Base-by-base conservation (phyloP, 306 rosid species). In the Lablab purpureus region DNA sequence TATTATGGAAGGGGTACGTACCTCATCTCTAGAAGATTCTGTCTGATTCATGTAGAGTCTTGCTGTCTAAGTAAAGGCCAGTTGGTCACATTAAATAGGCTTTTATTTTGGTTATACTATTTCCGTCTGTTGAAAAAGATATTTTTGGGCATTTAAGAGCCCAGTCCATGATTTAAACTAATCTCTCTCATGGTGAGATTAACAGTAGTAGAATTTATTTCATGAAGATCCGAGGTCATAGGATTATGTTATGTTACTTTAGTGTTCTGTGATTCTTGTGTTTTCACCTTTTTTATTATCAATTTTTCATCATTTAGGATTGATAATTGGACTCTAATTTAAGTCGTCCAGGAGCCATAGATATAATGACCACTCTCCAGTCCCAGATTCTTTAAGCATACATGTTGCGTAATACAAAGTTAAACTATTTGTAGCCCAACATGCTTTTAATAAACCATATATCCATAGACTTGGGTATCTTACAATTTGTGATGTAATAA, bases 1-100 rank as follows among this genome's bases (percentile, higher is more conserved):
- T 95, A 89, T 81, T 95, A 95, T 68, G 99, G 99, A 74, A 90
- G 75, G 86, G 99, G 99, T 92, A 88, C 72, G 59, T 80, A 30
- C 13, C 70, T 28, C 32, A 47, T 59, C 17, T 21, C 68, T 49
- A 41, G 23, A 71, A 3, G 46, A 25, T 46, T 68, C 65, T 78
- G 37, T 37, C 18, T 68, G 64, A 56, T 22, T 23, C 11, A 12
- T 56, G 17, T n/a, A 5, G 27, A 25, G 8, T 23, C 64, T 56
- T 60, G 45, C 14, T 10, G 56, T 51, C 28, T 28, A 19, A 54
- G 6, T 30, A 8, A 79, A 54, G 47, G 52, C 62, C 27, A 30
- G 9, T 19, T 27, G 66, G 59, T 56, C 52, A 49, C n/a, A 12
- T 45, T 45, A 45, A 12, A 13, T 13, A 12, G 5, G n/a, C 51